Evolutionary conservation across 441 rosid genomes (phyloP).

Genomic region (Euphorbia corollata): DNA sequence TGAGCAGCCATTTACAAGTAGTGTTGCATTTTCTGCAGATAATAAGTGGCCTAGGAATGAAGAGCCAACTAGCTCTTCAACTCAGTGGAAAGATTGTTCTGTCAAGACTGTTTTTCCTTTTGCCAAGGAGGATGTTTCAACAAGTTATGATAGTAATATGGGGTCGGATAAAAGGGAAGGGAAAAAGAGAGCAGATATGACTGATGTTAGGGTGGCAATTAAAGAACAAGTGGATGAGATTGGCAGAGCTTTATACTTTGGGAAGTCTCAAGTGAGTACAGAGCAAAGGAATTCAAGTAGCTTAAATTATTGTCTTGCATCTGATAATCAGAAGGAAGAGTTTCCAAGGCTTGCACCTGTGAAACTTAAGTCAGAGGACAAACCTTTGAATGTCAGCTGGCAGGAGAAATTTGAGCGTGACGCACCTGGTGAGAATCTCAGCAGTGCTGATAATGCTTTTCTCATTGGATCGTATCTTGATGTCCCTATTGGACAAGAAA

Average conservation of each 20-base stretch:
- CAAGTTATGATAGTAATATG: constrained; percentile 29
- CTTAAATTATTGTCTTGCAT: constrained; percentile 37
- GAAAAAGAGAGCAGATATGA: constrained; percentile 44
- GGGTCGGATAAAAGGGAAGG: constrained; percentile 52
- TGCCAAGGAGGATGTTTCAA: constrained; percentile 42
- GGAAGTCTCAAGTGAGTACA: constrained; percentile 44
- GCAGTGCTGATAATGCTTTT: constrained; percentile 47
- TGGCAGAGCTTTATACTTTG: constrained; percentile 58
- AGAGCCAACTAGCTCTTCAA: constrained; percentile 35
- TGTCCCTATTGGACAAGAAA: constrained; percentile 90
- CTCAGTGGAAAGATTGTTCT: constrained; percentile 67
- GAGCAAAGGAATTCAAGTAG: constrained; percentile 40
- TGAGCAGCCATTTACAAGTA: constrained; percentile 35
- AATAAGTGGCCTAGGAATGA: constrained; percentile 53
- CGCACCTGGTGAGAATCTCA: constrained; percentile 41
- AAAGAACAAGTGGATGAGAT: constrained; percentile 83
- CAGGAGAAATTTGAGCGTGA: constrained; percentile 75
- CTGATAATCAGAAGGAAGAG: constrained; percentile 65
- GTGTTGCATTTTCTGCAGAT: constrained; percentile 29
- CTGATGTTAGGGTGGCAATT: constrained; percentile 50
- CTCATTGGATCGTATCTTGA: constrained; percentile 74
- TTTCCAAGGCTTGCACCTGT: constrained; percentile 83
- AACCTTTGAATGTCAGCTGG: constrained; percentile 52
- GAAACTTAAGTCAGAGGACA: constrained; percentile 83
- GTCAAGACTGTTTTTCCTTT: constrained; percentile 68